Percentiles rank a stretch among this genome's conserved stretches.
Conservation (phyloP, 2,329 filamentous ascomycete genomes). For the Ceratocystis lukuohia region DNA sequence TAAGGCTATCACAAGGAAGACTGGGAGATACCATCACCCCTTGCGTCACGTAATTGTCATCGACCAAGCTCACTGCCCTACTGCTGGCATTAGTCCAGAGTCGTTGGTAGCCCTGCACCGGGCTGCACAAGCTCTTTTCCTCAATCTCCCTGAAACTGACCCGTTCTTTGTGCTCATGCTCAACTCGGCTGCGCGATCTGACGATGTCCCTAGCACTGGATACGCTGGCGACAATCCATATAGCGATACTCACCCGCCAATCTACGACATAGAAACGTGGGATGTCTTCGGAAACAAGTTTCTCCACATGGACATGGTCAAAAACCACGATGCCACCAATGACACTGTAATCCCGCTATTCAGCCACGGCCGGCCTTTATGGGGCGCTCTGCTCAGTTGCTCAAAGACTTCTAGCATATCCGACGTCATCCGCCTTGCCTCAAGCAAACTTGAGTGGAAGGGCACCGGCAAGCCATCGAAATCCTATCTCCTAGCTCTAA, state of each 20-base stretch:
- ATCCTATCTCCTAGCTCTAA: conserved; percentile 12
- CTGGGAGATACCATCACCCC: conserved; percentile 2
- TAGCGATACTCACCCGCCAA: conserved; percentile 15
- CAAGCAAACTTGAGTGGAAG: conserved; percentile 10
- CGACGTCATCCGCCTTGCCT: conserved; percentile 15
- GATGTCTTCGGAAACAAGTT: conserved; percentile 7
- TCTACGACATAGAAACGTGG: conserved; percentile 13
- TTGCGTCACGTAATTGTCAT: conserved; percentile 12
- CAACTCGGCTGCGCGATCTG: not conserved
- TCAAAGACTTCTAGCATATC: conserved; percentile 10
- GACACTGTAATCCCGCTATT: not conserved
- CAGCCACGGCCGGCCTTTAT: conserved; percentile 16
- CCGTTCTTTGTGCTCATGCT: conserved; percentile 15
- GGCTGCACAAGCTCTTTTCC: conserved; percentile 16
- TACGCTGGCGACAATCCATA: conserved; percentile 2
- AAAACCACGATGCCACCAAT: conserved; percentile 6
- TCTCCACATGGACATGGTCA: not conserved
- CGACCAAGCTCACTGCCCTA: not conserved
- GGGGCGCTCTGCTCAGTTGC: conserved; percentile 14
- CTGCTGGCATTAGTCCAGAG: conserved; percentile 10
- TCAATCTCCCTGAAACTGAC: conserved; percentile 6
- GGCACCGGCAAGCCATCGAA: conserved; percentile 4
- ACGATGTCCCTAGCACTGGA: not conserved
- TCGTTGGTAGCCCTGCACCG: conserved; percentile 13
- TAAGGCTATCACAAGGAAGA: not conserved